Percentiles rank a stretch among this genome's conserved stretches.
Evolutionary conservation across 768 basidiomycete genomes (phyloP).

Genomic region (Naganishia kalamii): DNA sequence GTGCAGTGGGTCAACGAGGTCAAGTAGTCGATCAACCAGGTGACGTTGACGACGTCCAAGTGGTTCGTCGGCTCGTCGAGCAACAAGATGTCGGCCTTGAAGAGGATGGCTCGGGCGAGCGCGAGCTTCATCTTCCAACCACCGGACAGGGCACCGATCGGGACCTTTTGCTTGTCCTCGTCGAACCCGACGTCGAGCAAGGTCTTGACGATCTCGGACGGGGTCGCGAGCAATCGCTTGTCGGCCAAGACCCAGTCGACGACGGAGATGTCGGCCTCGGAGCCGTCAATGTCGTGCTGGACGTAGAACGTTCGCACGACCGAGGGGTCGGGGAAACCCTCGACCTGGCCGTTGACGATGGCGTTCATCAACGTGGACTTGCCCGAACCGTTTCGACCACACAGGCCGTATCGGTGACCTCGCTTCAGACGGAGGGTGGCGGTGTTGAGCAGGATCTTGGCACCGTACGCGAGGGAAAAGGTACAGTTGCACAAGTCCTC

Average conservation of each 20-base stretch:
- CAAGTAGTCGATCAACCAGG: constrained; percentile 94
- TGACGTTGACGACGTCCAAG: constrained; percentile 93
- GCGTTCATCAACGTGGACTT: constrained; percentile 54
- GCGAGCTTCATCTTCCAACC: constrained; percentile 99
- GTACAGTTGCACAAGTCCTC: constrained; percentile 99
- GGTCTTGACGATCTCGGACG: constrained; percentile 69
- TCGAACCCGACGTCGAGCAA: constrained; percentile 87
- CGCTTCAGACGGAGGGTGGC: constrained; percentile 95
- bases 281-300: constrained; percentile 97
- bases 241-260: constrained; percentile 80
- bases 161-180: constrained; percentile 72
- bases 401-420: constrained; percentile 96
- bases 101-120: constrained; percentile 90
- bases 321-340: constrained; percentile 95
- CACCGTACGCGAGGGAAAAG: constrained; percentile 97
- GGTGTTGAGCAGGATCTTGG: constrained; percentile 95
- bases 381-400: constrained; percentile 97
- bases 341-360: constrained; percentile 63
- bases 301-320: constrained; percentile 99
- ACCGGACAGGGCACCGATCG: constrained; percentile 88
- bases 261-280: constrained; percentile 83
- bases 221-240: constrained; percentile 66
- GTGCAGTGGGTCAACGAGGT: constrained; percentile 81
- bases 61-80: constrained; percentile 85
- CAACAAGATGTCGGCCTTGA: constrained; percentile 93